A percentile compares a stretch with the other conserved stretches of the same genome.
Conservation (phyloP, 2,329 filamentous ascomycete species). For the Alternaria panax region DNA sequence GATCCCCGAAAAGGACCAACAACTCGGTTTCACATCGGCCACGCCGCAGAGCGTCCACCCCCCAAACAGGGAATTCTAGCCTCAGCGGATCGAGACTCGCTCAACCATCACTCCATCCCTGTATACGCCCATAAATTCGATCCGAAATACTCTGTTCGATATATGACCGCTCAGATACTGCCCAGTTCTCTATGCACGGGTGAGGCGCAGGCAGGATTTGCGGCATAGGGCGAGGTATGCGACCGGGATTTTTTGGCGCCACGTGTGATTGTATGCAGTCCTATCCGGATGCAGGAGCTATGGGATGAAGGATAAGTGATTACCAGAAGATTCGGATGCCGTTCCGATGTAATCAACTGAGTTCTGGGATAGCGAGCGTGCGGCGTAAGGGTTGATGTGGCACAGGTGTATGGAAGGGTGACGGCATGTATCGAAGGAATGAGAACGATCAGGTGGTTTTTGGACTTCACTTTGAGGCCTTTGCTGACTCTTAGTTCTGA, state of each 20-base stretch:
- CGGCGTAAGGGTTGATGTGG: neutral
- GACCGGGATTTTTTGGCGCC: conserved; percentile 1
- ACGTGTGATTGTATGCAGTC: conserved; percentile 6
- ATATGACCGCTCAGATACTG: neutral
- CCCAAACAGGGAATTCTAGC: neutral
- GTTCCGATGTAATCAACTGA: neutral
- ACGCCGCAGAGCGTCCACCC: neutral
- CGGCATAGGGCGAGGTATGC: neutral
- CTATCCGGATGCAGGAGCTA: conserved; percentile 4
- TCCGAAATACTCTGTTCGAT: neutral
- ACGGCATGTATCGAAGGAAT: neutral
- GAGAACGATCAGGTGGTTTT: neutral
- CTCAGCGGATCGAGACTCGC: neutral
- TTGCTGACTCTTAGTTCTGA: neutral
- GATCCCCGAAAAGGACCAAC: neutral
- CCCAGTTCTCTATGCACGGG: neutral
- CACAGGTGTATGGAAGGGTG: neutral
- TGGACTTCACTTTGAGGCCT: neutral
- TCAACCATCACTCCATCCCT: neutral
- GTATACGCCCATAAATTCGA: neutral
- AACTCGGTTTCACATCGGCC: conserved; percentile 1
- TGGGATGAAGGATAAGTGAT: neutral
- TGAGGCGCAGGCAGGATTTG: neutral
- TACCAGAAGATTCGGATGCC: neutral
- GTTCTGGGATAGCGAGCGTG: neutral